phyloP scores from a whole-genome alignment of 768 basidiomycete genomes.

The Phaeotremella fagi region DNA sequence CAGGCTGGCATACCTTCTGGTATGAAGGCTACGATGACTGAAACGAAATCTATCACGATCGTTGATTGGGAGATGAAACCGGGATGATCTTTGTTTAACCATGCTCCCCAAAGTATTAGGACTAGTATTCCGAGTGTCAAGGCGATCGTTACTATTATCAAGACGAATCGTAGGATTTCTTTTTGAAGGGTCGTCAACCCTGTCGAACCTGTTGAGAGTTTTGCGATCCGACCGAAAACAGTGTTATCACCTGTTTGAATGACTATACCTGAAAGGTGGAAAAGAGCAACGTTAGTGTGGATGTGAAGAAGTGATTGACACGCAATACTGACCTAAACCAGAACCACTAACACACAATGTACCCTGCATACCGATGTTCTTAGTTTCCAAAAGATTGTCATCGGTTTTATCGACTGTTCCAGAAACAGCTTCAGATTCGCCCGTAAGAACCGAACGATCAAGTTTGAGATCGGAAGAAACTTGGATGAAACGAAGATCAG shows the following conservation, averaged over 20 bases:
- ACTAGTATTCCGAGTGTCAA: slow-evolving; percentile 53
- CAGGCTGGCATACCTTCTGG: slow-evolving; percentile 52
- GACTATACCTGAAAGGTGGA: slow-evolving; percentile 23
- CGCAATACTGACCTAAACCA: slow-evolving; percentile 21
- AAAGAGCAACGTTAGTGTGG: background rate
- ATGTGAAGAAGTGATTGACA: no score
- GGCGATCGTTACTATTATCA: slow-evolving; percentile 55
- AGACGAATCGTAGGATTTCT: slow-evolving; percentile 58
- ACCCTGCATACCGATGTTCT: slow-evolving; percentile 59
- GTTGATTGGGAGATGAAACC: slow-evolving; percentile 54
- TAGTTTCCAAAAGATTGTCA: slow-evolving; percentile 54
- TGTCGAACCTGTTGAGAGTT: slow-evolving; percentile 52
- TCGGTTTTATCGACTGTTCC: slow-evolving; percentile 52
- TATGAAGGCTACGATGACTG: slow-evolving; percentile 55
- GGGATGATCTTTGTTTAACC: slow-evolving; percentile 45
- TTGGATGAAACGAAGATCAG: slow-evolving; percentile 52
- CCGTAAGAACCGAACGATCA: slow-evolving; percentile 63
- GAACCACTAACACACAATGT: slow-evolving; percentile 41
- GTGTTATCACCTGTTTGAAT: slow-evolving; percentile 40
- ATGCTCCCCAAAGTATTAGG: slow-evolving; percentile 54
- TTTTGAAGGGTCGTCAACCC: slow-evolving; percentile 55
- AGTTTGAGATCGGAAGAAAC: slow-evolving; percentile 58
- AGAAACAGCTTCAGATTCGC: slow-evolving; percentile 49
- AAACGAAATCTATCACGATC: slow-evolving; percentile 59
- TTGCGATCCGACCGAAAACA: slow-evolving; percentile 56